Conservation (phyloP, 495 filamentous ascomycete species). For the Aspergillus wentii region DNA sequence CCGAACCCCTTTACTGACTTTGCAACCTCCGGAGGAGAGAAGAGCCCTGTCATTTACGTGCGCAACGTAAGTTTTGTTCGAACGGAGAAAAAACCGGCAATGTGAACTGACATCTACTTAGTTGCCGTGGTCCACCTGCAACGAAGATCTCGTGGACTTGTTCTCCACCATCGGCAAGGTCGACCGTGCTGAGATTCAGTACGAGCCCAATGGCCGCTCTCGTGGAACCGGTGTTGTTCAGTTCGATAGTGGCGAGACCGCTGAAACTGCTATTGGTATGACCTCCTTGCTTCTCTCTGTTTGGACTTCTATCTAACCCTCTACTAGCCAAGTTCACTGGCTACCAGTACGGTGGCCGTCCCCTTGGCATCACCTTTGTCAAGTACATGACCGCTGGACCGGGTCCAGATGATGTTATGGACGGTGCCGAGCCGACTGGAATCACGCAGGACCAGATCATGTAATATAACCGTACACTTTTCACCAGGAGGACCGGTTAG, state of each 20-base stretch:
- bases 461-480: constrained; percentile 43
- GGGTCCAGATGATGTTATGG: constrained; percentile 68
- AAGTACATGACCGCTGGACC: constrained; percentile 70
- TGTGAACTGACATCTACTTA: constrained; percentile 27
- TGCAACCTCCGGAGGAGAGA: constrained; percentile 83
- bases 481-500: background rate
- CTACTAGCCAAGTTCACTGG: constrained; percentile 85
- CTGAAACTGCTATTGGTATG: constrained; percentile 84
- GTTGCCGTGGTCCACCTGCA: constrained; percentile 98
- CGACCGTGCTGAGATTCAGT: constrained; percentile 96
- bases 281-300: constrained; percentile 3
- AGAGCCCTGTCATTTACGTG: constrained; percentile 82
- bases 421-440: constrained; percentile 65
- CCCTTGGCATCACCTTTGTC: constrained; percentile 86
- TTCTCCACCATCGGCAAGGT: constrained; percentile 98
- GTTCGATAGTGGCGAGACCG: constrained; percentile 77
- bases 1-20: constrained; percentile 96
- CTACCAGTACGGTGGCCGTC: constrained; percentile 94
- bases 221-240: constrained; percentile 93
- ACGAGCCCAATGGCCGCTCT: constrained; percentile 93
- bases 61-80: constrained; percentile 73
- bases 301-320: background rate
- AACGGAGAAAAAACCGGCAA: background rate
- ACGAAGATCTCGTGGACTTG: constrained; percentile 91
- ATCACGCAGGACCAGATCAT: constrained; percentile 98